A percentile compares a stretch with the other conserved stretches of the same genome.
Evolutionary conservation across 805 yeast species (phyloP).

Genomic region (Spencermartinsiella europaea): DNA sequence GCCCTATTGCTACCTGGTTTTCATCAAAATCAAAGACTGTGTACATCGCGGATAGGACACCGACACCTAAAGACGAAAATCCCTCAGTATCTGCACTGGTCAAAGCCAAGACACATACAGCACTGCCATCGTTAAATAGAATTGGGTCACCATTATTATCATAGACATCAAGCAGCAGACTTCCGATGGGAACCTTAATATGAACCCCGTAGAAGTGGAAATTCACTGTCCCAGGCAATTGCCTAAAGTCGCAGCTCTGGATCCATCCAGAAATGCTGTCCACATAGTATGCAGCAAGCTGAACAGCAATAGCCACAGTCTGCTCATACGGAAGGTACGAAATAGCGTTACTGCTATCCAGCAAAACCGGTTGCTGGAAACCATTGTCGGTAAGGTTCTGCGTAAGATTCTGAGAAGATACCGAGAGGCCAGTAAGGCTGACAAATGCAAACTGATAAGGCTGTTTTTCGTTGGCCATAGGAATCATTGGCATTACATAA

Average conservation of each 20-base stretch:
- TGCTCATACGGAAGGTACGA: slow-evolving; percentile 21
- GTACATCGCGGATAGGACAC: slow-evolving; percentile 19
- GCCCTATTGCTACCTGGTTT: slow-evolving; percentile 20
- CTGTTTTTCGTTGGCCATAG: neutral
- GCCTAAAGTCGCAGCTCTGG: slow-evolving; percentile 20
- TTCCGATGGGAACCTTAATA: slow-evolving; percentile 19
- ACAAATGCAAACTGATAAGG: slow-evolving; percentile 13
- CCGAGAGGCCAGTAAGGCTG: slow-evolving; percentile 11
- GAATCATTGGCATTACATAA: slow-evolving; percentile 15
- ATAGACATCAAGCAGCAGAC: slow-evolving; percentile 15
- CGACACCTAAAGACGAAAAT: slow-evolving; percentile 19
- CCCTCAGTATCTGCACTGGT: slow-evolving; percentile 16
- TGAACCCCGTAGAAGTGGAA: slow-evolving; percentile 17
- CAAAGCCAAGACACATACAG: slow-evolving; percentile 21
- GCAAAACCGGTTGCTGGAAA: slow-evolving; percentile 17
- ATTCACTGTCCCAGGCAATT: slow-evolving; percentile 17
- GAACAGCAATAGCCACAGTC: slow-evolving; percentile 23
- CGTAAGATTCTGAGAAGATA: slow-evolving; percentile 6
- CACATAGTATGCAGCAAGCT: slow-evolving; percentile 22
- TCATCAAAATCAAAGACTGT: slow-evolving; percentile 20
- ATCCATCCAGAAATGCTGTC: slow-evolving; percentile 19
- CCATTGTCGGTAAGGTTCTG: slow-evolving; percentile 4
- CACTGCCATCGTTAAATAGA: slow-evolving; percentile 14
- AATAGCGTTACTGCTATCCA: slow-evolving; percentile 19
- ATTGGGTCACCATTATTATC: slow-evolving; percentile 16